Percentiles rank a stretch among this genome's conserved stretches.
Evolutionary conservation across 2,329 filamentous ascomycete species (phyloP).

Genomic region (Penicillium polonicum): DNA sequence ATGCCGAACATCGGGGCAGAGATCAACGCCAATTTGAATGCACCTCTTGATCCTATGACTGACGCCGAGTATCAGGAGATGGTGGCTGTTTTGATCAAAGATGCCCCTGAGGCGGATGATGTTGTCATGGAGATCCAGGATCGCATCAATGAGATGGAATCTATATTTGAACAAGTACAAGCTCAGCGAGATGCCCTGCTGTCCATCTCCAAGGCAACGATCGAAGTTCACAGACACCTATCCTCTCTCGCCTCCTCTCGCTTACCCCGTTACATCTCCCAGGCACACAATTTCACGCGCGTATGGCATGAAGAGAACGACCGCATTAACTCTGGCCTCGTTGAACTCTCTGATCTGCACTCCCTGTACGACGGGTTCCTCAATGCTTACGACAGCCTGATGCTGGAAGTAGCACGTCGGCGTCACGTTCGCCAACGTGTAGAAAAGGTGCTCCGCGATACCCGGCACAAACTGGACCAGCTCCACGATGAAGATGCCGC

Average conservation of each 20-base stretch:
- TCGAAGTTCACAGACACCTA: conserved; percentile 64
- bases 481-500: conserved; percentile 70
- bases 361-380: conserved; percentile 87
- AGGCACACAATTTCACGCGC: conserved; percentile 48
- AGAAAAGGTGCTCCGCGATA: conserved; percentile 71
- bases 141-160: conserved; percentile 73
- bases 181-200: conserved; percentile 61
- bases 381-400: conserved; percentile 76
- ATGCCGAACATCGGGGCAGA: conserved; percentile 35
- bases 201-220: conserved; percentile 57
- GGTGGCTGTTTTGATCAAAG: conserved; percentile 67
- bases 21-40: conserved; percentile 36
- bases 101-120: conserved; percentile 60
- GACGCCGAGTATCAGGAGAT: conserved; percentile 77
- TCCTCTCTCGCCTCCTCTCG: conserved; percentile 63
- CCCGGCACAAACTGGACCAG: conserved; percentile 71
- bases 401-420: conserved; percentile 79
- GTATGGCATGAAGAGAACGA: conserved; percentile 74
- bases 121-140: conserved; percentile 69
- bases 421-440: conserved; percentile 71
- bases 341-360: conserved; percentile 73
- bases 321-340: conserved; percentile 65
- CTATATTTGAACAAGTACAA: conserved; percentile 62
- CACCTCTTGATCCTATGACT: conserved; percentile 67
- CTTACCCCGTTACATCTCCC: conserved; percentile 55